Evolutionary conservation across 176 grass and related monocot genomes (phyloP).

Genomic region (Ensete glaucum): DNA sequence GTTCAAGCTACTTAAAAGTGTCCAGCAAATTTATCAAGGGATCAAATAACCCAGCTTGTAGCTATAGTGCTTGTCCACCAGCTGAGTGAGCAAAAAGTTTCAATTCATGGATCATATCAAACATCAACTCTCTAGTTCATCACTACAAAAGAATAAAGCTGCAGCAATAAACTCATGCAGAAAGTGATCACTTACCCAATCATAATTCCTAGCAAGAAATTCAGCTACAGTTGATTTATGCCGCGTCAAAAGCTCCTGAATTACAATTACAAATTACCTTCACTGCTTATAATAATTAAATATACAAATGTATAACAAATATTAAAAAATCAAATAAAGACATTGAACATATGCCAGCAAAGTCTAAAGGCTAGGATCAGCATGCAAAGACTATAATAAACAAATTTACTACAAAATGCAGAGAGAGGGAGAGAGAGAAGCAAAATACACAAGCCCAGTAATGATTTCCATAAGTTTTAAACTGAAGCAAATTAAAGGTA

Average conservation of each 20-base stretch:
- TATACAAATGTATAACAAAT: constrained; percentile 12
- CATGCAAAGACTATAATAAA: not conserved
- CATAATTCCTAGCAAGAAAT: constrained; percentile 91
- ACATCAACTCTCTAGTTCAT: not conserved
- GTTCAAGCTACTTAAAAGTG: not conserved
- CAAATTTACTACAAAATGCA: too few relatives aligned
- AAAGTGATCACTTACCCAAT: constrained; percentile 62
- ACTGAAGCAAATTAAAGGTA: not conserved
- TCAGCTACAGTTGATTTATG: constrained; percentile 98
- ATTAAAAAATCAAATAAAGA: constrained; percentile 1
- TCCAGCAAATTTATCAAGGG: not conserved
- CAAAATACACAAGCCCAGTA: too few relatives aligned
- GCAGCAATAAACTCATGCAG: constrained; percentile 2
- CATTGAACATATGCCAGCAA: constrained; percentile 2
- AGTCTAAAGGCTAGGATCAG: not conserved
- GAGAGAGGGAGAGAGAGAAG: too few relatives aligned
- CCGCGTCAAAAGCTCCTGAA: constrained; percentile 91
- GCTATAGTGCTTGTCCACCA: not conserved
- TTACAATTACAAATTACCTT: constrained; percentile 26
- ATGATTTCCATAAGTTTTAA: too few relatives aligned
- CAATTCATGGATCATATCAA: not conserved
- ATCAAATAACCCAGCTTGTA: not conserved
- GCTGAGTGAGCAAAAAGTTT: not conserved
- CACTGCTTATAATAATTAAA: constrained; percentile 2
- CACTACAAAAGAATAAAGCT: not conserved